Conservation (phyloP, 2,329 filamentous ascomycete species). For the Clonostachys rosea region DNA sequence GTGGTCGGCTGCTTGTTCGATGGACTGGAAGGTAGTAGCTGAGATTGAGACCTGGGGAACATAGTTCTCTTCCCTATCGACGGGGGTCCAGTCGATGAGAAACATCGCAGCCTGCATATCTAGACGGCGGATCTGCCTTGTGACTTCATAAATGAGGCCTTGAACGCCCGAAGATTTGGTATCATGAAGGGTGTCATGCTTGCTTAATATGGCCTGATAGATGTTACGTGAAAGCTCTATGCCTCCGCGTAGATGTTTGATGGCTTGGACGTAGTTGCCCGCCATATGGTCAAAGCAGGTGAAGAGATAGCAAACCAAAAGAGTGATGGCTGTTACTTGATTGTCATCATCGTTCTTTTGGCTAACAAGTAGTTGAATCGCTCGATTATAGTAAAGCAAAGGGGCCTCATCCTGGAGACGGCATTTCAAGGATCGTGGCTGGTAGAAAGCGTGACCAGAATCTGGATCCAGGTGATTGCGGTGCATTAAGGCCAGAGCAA, state of each 20-base stretch:
- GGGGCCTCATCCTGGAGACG: slow-evolving; percentile 10
- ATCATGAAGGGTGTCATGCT: neutral
- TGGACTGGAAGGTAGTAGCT: slow-evolving; percentile 14
- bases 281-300: slow-evolving; percentile 28
- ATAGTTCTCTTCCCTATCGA: slow-evolving; percentile 13
- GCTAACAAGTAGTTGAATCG: slow-evolving; percentile 20
- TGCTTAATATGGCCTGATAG: slow-evolving; percentile 5
- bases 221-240: slow-evolving; percentile 19
- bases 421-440: neutral
- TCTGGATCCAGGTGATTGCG: slow-evolving; percentile 12
- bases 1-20: slow-evolving; percentile 22
- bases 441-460: slow-evolving; percentile 1
- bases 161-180: slow-evolving; percentile 4
- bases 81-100: slow-evolving; percentile 24
- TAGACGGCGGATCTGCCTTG: slow-evolving; percentile 25
- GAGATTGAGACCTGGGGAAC: slow-evolving; percentile 5
- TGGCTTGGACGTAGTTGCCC: slow-evolving; percentile 23
- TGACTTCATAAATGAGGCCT: slow-evolving; percentile 18
- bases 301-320: slow-evolving; percentile 31
- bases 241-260: slow-evolving; percentile 26
- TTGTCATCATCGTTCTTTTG: slow-evolving; percentile 9
- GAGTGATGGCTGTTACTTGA: slow-evolving; percentile 20
- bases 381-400: slow-evolving; percentile 18
- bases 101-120: slow-evolving; percentile 27
- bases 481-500: slow-evolving; percentile 19